Evolutionary conservation across 441 rosid species (phyloP), one percentile per base, ranked within the genome.

Genomic region (Capsella rubella): DNA sequence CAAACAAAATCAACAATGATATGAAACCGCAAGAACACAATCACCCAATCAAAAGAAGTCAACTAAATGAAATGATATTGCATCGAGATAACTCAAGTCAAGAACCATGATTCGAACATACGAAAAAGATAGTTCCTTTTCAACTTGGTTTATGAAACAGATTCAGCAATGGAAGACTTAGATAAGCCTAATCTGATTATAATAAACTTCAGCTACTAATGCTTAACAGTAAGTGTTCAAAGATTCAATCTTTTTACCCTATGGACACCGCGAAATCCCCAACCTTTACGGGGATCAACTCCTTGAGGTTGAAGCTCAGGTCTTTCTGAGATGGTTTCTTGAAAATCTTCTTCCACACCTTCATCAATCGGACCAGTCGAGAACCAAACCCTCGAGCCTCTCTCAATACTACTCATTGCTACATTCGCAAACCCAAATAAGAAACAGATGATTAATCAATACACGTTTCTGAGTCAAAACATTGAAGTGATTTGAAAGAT

Each of bases 241-340:
- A 43, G 42, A 25, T 55, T 1, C 2, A 51, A 6, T 34, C 3
- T 0, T 4, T 58, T 56, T 87, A 90, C 99, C 95, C 82, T 86
- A 68, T 89, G 96, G 9, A 95, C 99, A 64, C 98, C 99, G 35
- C 98, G 97, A 67, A 78, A 91, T 28, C 85, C 84, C 97, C 97
- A 95, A 61, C 99, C 99, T 76, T 82, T 93, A 71, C 75, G 78
- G 10, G 98, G 99, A 84, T 90, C 91, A 64, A 95, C 99, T 21
- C 94, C 89, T 25, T 90, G 98, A 67, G 87, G 88, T 58, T 72
- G 76, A 57, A 82, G 74, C 80, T 85, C 94, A 27, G 80, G 84
- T 82, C 78, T 95, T 12, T 80, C 75, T 5, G 79, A 74, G n/a
- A 75, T 64, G 78, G 62, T 35, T 50, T 81, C 87, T 58, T 78